Conservation (phyloP, 2,329 filamentous ascomycete species). For the Curvularia eragrostidis region DNA sequence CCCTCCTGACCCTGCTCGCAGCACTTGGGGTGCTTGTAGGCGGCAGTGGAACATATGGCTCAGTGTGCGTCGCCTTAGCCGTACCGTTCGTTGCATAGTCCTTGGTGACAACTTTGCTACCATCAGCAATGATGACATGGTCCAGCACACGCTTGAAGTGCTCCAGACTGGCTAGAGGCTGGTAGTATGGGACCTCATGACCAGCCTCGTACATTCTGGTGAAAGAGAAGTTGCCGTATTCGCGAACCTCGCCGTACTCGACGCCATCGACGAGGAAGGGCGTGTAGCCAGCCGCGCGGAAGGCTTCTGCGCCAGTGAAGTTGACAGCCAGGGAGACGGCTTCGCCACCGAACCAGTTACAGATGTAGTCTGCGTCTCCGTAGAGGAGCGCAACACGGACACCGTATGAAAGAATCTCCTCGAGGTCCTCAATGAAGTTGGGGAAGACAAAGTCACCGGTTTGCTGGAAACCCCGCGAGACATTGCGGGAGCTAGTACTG, state of each 20-base stretch:
- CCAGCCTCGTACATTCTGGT: conserved; percentile 60
- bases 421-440: conserved; percentile 55
- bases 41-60: conserved; percentile 38
- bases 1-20: conserved; percentile 4
- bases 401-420: conserved; percentile 60
- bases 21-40: conserved; percentile 25
- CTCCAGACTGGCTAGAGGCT: conserved; percentile 42
- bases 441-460: conserved; percentile 57
- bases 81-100: conserved; percentile 43
- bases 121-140: conserved; percentile 40
- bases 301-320: conserved; percentile 59
- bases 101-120: conserved; percentile 34
- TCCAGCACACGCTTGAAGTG: conserved; percentile 39
- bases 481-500: conserved; percentile 47
- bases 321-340: conserved; percentile 66
- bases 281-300: conserved; percentile 73
- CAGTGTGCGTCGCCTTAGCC: conserved; percentile 41
- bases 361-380: conserved; percentile 65
- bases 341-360: conserved; percentile 75
- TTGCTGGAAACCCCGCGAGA: conserved; percentile 53
- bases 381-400: conserved; percentile 64
- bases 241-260: conserved; percentile 70
- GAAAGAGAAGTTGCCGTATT: conserved; percentile 72
- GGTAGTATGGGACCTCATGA: conserved; percentile 58
- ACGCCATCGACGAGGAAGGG: conserved; percentile 69